phyloP scores from a whole-genome alignment of 805 yeast genomes.

The Ogataea glucozyma region DNA sequence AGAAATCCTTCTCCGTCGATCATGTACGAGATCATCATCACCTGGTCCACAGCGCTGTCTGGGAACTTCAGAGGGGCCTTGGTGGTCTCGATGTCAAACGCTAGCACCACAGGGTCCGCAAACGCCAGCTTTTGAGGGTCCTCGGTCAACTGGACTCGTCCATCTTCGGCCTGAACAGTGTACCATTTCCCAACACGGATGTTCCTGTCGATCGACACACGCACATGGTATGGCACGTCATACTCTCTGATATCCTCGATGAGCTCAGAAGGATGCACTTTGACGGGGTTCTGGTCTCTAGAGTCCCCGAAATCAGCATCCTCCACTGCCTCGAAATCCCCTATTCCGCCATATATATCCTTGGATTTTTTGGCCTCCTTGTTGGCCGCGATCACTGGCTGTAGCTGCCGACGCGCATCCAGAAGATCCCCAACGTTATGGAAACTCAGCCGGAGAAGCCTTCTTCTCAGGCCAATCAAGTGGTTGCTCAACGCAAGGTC shows the following conservation, averaged over 20 bases:
- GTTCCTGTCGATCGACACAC: constrained; percentile 89
- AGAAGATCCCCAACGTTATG: constrained; percentile 72
- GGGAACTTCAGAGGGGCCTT: constrained; percentile 96
- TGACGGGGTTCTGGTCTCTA: constrained; percentile 11
- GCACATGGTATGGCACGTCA: constrained; percentile 95
- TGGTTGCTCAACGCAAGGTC: constrained; percentile 86
- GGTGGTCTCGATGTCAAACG: constrained; percentile 97
- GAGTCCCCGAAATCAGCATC: no score
- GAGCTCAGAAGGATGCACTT: constrained; percentile 54
- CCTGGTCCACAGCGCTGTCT: constrained; percentile 83
- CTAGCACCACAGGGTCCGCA: constrained; percentile 95
- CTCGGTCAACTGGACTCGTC: constrained; percentile 54
- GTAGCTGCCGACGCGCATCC: constrained; percentile 67
- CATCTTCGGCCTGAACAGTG: constrained; percentile 64
- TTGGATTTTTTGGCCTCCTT: constrained; percentile 58
- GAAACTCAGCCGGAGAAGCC: constrained; percentile 67
- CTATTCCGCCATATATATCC: no score
- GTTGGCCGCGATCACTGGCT: constrained; percentile 72
- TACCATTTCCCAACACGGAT: constrained; percentile 97
- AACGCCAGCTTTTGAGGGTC: constrained; percentile 80
- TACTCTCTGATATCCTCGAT: constrained; percentile 86
- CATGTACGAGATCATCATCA: constrained; percentile 99
- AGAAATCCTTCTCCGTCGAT: constrained; percentile 95
- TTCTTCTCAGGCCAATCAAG: constrained; percentile 69
- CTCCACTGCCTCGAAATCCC: constrained; percentile 34